These are phyloP conservation scores for Colletotrichum higginsianum DNA, from an alignment of 2,329 filamentous ascomycete species.

Conservation along the genomic window DNA sequence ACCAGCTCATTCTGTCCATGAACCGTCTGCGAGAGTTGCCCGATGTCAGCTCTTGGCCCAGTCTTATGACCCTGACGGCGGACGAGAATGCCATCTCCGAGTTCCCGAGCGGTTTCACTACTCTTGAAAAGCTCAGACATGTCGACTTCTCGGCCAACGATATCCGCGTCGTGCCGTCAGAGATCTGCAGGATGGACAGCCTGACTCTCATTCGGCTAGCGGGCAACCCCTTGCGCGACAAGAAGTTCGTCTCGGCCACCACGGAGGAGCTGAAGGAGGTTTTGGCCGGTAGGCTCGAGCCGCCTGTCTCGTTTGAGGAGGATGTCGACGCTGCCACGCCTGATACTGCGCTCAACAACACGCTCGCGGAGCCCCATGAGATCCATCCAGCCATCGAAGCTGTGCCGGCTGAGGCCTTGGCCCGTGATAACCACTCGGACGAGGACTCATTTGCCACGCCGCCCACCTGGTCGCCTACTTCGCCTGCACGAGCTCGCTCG, in stretches of 20 bases:
- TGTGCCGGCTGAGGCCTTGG: slow-evolving; percentile 47
- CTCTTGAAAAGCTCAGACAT: slow-evolving; percentile 77
- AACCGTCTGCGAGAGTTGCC: slow-evolving; percentile 85
- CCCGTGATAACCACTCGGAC: slow-evolving; percentile 66
- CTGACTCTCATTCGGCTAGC: slow-evolving; percentile 82
- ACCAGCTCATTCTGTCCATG: slow-evolving; percentile 81
- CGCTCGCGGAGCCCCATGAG: slow-evolving; percentile 46
- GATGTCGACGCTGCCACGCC: slow-evolving; percentile 37
- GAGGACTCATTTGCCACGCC: slow-evolving; percentile 71
- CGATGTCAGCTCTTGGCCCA: slow-evolving; percentile 80
- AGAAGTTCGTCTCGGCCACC: slow-evolving; percentile 84
- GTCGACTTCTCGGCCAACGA: slow-evolving; percentile 91
- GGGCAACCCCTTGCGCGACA: slow-evolving; percentile 92
- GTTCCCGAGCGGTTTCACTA: slow-evolving; percentile 83
- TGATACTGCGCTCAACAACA: slow-evolving; percentile 50
- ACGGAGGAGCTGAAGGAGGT: slow-evolving; percentile 86
- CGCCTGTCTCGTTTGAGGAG: slow-evolving; percentile 62
- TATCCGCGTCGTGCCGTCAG: slow-evolving; percentile 81
- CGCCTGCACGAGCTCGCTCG: slow-evolving; percentile 64
- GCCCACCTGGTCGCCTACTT: slow-evolving; percentile 67
- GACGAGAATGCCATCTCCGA: slow-evolving; percentile 85
- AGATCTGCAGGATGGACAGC: slow-evolving; percentile 84
- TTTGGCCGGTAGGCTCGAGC: slow-evolving; percentile 76
- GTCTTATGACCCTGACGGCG: slow-evolving; percentile 79
- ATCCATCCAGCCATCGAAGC: slow-evolving; percentile 22